Conservation (phyloP, 176 grass and related monocot genomes). For the Coix lacrymajobi region DNA sequence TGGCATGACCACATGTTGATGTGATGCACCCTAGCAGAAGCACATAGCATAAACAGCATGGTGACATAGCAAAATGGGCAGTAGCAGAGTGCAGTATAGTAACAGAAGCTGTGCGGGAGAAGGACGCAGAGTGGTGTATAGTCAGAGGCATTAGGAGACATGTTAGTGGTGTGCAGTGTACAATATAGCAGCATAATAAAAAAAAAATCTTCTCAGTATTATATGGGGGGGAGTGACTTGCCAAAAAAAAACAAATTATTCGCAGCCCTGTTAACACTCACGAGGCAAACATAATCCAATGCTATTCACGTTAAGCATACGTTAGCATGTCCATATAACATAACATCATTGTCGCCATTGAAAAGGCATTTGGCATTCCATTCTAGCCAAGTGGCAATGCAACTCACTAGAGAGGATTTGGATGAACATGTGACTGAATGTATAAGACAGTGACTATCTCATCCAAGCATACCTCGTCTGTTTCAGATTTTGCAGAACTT, state of each 20-base stretch:
- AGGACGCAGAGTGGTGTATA: neutral
- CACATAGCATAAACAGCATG: slow-evolving; percentile 7
- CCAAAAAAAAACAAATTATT: neutral
- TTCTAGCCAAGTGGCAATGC: neutral
- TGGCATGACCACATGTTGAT: neutral
- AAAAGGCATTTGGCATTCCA: neutral
- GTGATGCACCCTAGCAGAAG: neutral
- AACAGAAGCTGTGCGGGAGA: neutral
- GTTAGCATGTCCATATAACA: neutral
- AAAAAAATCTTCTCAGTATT: neutral
- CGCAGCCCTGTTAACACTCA: neutral
- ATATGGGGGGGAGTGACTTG: neutral
- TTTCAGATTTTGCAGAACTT: slow-evolving; percentile 79
- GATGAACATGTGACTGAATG: neutral
- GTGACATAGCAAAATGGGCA: neutral
- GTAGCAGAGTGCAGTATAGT: neutral
- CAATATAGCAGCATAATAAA: neutral
- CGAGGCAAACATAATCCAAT: neutral
- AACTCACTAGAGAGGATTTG: slow-evolving; percentile 1
- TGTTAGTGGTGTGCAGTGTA: neutral
- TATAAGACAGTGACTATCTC: neutral
- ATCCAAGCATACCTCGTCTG: slow-evolving; percentile 49
- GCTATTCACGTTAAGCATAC: neutral
- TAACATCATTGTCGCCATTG: neutral
- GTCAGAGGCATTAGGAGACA: neutral